phyloP scores from a whole-genome alignment of 2,329 filamentous ascomycete genomes.

The Zopfia rhizophila region DNA sequence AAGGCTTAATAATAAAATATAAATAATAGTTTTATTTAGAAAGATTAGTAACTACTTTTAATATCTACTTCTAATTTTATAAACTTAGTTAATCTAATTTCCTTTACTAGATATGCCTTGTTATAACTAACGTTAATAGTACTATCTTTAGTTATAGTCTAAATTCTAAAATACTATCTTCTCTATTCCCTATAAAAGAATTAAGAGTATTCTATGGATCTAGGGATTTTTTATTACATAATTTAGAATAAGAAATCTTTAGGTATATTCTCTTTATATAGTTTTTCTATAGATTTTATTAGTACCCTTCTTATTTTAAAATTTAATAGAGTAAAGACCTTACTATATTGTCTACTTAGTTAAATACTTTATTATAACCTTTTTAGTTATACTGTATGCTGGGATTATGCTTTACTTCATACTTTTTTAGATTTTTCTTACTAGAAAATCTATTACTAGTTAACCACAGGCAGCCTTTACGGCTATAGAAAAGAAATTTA shows the following conservation, averaged over 20 bases:
- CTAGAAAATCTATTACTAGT: constrained; percentile 68
- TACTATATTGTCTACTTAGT: constrained; percentile 71
- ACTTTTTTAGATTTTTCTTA: constrained; percentile 70
- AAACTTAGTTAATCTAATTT: no score
- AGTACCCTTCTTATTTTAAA: no score
- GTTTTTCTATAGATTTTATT: no score
- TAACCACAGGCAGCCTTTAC: constrained; percentile 67
- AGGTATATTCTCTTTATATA: no score
- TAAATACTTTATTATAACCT: constrained; percentile 68
- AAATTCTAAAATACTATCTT: no score
- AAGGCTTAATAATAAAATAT: constrained; percentile 9
- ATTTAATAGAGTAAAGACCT: constrained; percentile 31
- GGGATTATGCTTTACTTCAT: constrained; percentile 72
- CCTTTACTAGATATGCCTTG: no score
- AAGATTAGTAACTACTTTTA: constrained; percentile 2
- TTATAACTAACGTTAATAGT: no score
- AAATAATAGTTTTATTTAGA: constrained; percentile 5
- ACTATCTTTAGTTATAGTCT: no score
- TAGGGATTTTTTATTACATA: no score
- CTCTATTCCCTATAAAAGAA: no score
- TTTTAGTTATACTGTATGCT: constrained; percentile 68
- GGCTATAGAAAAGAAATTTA: constrained; percentile 70
- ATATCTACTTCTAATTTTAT: constrained; percentile 9
- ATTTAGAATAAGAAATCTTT: no score
- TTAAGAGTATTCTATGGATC: no score